A percentile compares a stretch with the other conserved stretches of the same genome.
These are phyloP conservation scores for Nitzschia putrida DNA, from an alignment of 108 stramenopile species.

Conservation along the genomic window DNA sequence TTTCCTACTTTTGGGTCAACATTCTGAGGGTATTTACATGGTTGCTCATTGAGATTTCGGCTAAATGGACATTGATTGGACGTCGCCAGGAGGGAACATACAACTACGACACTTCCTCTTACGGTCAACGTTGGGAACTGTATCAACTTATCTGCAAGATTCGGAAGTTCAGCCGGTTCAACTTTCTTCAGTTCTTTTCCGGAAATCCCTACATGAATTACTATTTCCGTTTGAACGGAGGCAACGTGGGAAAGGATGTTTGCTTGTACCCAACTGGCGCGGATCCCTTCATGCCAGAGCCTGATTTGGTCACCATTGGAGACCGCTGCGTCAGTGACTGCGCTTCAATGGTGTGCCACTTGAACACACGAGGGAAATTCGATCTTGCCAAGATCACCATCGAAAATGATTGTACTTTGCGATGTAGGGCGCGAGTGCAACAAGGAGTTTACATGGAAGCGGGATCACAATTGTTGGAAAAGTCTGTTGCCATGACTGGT, in stretches of 20 bases:
- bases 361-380: slow-evolving; percentile 67
- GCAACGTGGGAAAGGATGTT: slow-evolving; percentile 39
- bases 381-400: slow-evolving; percentile 36
- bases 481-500: slow-evolving; percentile 55
- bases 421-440: slow-evolving; percentile 40
- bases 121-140: slow-evolving; percentile 52
- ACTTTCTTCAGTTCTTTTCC: slow-evolving; percentile 32
- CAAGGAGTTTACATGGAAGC: slow-evolving; percentile 51
- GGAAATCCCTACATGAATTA: slow-evolving; percentile 38
- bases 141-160: slow-evolving; percentile 42
- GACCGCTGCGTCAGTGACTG: slow-evolving; percentile 46
- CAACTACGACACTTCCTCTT: slow-evolving; percentile 47
- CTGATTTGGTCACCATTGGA: slow-evolving; percentile 52
- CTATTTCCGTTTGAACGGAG: slow-evolving; percentile 39
- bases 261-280: slow-evolving; percentile 56
- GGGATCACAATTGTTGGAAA: slow-evolving; percentile 48
- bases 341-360: slow-evolving; percentile 52
- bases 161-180: slow-evolving; percentile 23
- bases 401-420: slow-evolving; percentile 34
- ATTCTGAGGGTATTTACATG: slow-evolving; percentile 19
- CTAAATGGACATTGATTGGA: slow-evolving; percentile 56
- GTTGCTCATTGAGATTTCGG: slow-evolving; percentile 42
- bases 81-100: slow-evolving; percentile 40
- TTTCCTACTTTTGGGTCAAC: slow-evolving; percentile 20
- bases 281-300: slow-evolving; percentile 65